Base-by-base conservation (phyloP, 2,329 filamentous ascomycete species). In the Fusarium paranaense region DNA sequence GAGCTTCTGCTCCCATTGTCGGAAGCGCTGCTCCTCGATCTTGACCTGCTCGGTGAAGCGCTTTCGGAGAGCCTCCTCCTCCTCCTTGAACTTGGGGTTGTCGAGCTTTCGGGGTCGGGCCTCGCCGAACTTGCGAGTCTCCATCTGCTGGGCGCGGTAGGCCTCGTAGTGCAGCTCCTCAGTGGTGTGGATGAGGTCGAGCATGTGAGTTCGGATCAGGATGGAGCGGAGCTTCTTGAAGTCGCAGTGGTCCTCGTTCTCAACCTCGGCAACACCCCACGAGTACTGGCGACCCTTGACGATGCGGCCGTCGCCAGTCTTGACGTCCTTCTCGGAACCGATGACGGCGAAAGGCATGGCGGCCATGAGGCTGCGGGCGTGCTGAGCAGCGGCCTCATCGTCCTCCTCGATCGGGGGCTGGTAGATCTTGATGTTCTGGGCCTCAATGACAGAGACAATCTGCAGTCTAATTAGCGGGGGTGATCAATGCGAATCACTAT, bases 61-160 rank as follows among this genome's bases (percentile, higher is more conserved):
- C 92, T 99, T 99, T 87, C 97, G 93, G 76, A 99, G 92, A 72
- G 94, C 94, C 90, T 99, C 97, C 84, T 99, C 97, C 86, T 99
- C 97, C 85, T 99, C 97, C 91, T 99, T 99, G 91, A 98, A 99
- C 90, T 99, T 99, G 87, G 97, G 97, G 90, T 99, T 99, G 88
- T 99, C 97, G 80, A 99, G 90, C 91, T 99, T 99, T 86, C 96
- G 91, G 79, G 97, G 97, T 78, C 96, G 92, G 69, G 95, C 96
- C 88, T 99, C 97, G 86, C 97, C 97, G 80, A 99, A 98, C 87
- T 99, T 99, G 87, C 97, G 92, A 60, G 97, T 99, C 90, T 99
- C 97, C 97, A 99, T 99, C 87, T 99, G 97, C 86, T 97, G 95
- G 64, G 97, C 97, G 80, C 97, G 96, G 90, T 99, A 99, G 71